Evolutionary conservation across 352 stramenopile genomes (phyloP), one percentile per base, ranked within the genome.

Genomic region (Phytophthora multivora): DNA sequence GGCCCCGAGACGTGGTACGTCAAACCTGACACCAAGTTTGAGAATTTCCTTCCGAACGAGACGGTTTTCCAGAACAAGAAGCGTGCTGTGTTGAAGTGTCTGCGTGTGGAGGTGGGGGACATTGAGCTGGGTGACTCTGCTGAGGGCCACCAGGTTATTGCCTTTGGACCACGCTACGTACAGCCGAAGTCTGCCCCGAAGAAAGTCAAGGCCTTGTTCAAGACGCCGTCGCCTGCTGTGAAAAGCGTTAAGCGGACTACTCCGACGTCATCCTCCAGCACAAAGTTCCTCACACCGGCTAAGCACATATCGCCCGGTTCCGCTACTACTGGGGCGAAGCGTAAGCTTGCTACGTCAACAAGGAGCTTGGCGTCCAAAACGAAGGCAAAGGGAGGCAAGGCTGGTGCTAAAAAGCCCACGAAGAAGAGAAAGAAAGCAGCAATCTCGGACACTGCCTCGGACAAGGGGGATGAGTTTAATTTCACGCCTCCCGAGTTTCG

Each of bases 51-150:
- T 50, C 84, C 84, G 12, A 93, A 93, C 54, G 81, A 89, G 42
- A 93, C 84, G 8, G 88, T 93, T 48, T 93, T 93, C 73, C 81
- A 91, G 71, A 83, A 51, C 46, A 90, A 91, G 67, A 89, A 90
- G 63, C 74, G 70, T 25, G 82, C 84, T 6, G 79, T 91, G 18
- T 60, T 90, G 49, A 83, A 90, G 60, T 88, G 77, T 56, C 53
- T 93, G 51, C 69, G 75, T 11, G 38, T 70, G 7, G 71, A 86
- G 40, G 66, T 83, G 9, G 71, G 86, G 26, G 64, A 65, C 11
- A 79, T 93, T 35, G 65, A 78, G 26, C 76, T 93, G 11, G 81
- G 84, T 9, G 84, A 93, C 52, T 92, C 83, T n/a, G 63, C 77
- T 10, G 77, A 92, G 1, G 83, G 83, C 2, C 59, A 58, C 12